Evolutionary conservation across 495 filamentous ascomycete genomes (phyloP), one percentile per base, ranked within the genome.

Genomic region (Podospora comata): DNA sequence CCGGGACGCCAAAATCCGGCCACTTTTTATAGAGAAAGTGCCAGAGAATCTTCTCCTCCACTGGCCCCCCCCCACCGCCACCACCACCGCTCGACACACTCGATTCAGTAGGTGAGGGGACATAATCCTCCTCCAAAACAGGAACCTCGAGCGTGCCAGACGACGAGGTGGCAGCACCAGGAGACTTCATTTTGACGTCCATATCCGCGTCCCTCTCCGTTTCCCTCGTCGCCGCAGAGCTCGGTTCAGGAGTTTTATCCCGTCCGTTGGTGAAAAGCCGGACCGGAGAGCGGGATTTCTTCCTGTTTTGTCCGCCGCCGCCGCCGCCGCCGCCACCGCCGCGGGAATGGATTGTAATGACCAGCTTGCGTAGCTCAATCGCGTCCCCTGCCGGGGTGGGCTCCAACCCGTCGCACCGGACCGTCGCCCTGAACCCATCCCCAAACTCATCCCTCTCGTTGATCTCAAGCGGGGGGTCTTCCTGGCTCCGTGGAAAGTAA

Each of bases 1-100:
- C 89, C 0, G 96, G 94, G 13, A 96, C 90, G 26, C 90, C 88
- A 73, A 95, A 96, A 79, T 99, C 95, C 44, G 95, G 92, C 95
- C 96, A 99, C 60, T 88, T 90, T 64, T 89, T 89, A 78, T 97
- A 99, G 6, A 97, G 85, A 60, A 96, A 89, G 78, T 99, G 95
- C 87, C 88, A 96, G 55, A 98, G 86, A 2, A 85, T 86, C 74
- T 90, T 92, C 44, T 88, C 84, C 28, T 85, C 84, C 15, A 20
- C 26, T n/a, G 30, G 0, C 39, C 39, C 39, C 7, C 39, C 39
- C 7, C 3, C 30, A 0, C 30, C 30, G 0, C 3, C 30, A 5
- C 30, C 30, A 5, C 30, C 30, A 5, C 2, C 26, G 59, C 39
- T 53, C 20, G 20, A 23, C 20, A 23, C 20, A 23, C 20, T 23